phyloP scores from a whole-genome alignment of 306 rosid species.

The Acmispon strigosus region DNA sequence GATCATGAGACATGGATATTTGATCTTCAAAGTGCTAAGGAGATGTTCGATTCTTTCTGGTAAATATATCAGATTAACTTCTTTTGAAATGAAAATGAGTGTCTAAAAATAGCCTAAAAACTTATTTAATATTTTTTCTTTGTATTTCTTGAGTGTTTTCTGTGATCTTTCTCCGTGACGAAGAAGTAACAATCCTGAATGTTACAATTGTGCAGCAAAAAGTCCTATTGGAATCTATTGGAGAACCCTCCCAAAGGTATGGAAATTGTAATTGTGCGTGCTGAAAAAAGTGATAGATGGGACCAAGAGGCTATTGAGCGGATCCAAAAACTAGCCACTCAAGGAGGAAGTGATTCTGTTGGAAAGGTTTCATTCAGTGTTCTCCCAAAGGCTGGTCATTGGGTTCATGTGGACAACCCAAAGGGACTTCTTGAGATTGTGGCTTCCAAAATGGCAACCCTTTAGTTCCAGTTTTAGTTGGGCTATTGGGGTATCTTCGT shows the following conservation, averaged over 20 bases:
- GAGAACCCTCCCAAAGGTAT: constrained; percentile 72
- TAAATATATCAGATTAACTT: constrained; percentile 21
- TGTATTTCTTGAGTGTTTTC: not conserved
- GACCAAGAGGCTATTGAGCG: constrained; percentile 42
- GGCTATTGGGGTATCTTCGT: not conserved
- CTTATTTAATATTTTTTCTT: not conserved
- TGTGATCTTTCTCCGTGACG: not conserved
- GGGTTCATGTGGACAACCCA: constrained; percentile 97
- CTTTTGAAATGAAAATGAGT: not conserved
- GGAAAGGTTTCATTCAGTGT: constrained; percentile 56
- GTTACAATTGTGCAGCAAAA: constrained; percentile 45
- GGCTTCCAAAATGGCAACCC: constrained; percentile 62
- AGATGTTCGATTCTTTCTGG: constrained; percentile 88
- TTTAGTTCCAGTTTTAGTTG: constrained; percentile 20
- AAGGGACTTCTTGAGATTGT: constrained; percentile 77
- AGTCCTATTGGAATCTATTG: constrained; percentile 66
- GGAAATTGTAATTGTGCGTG: constrained; percentile 68
- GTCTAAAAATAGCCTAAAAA: not conserved
- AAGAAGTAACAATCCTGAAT: not conserved
- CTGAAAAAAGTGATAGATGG: constrained; percentile 90
- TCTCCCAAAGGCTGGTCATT: constrained; percentile 88
- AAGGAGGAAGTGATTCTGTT: constrained; percentile 29
- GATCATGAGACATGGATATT: constrained; percentile 80
- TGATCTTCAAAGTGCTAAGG: constrained; percentile 69
- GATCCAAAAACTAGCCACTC: constrained; percentile 45